Evolutionary conservation across 2,329 filamentous ascomycete genomes (phyloP), one percentile per base, ranked within the genome.

Genomic region (Sporothrix inflata): DNA sequence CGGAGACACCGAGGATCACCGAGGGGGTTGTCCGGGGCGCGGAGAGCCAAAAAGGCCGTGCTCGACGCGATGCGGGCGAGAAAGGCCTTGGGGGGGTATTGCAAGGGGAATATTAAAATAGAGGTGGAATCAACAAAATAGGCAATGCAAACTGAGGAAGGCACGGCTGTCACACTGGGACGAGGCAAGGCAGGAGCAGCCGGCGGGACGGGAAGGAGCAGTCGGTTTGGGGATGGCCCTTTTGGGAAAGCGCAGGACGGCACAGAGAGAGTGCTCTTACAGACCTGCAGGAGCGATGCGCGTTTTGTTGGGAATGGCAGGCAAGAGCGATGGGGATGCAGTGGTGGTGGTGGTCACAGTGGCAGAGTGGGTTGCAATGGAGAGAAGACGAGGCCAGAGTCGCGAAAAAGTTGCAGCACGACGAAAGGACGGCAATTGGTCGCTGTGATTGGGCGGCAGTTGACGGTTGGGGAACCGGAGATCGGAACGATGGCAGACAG

Each of bases 1-100:
- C 61, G 51, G 49, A 51, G 40, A 60, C 27, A 68, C 63, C 67
- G 57, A 69, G 42, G 27, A 68, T 69, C 27, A 61, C 73, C 70
- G 70, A 70, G 38, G 72, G 67, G 73, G 70, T 74, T 73, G 73
- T 73, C 70, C 73, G 70, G 53, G n/a, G 30, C 16, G 71, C 27
- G 51, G 47, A 55, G 60, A 53, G 45, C 40, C 27, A 16, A 34
- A 24, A 68, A 53, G 30, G 30, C 49, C 8, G 27, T 45, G 4
- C 11, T 51, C 14, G 14, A 34, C 60, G 27, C 14, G 34, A 45
- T 45, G 61, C 30, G 70, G 3, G 38, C 12, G 55, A 27, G 42
- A 24, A 14, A 49, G 8, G n/a, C 66, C n/a, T 47, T 38, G n/a
- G 40, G 45, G 38, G 24, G 45, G 63, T 47, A 34, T 34, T 34